Base-by-base conservation (phyloP, 495 filamentous ascomycete genomes). In the Lepraria neglecta region DNA sequence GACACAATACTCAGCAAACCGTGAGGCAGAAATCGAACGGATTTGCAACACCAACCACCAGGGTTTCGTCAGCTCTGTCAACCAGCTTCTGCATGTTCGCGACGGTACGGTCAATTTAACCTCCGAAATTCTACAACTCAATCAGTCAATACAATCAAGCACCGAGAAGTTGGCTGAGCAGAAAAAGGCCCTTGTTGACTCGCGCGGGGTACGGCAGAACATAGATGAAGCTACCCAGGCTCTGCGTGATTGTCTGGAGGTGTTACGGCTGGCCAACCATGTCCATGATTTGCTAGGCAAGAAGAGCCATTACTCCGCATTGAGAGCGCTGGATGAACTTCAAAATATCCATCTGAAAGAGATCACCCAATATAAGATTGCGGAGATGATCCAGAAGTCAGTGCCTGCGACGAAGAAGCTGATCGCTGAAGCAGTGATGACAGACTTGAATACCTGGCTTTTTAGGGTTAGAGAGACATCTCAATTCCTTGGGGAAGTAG, bases 1-100 rank as follows among this genome's bases (percentile, higher is more conserved):
- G 40, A 81, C 84, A 15, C 82, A 84, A 53, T 92, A 96, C 73
- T 87, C 92, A 33, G 82, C 84, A 58, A 87, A 95, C 54, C 87
- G 91, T 57, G 95, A 99, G 70, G 72, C 80, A 3, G 91, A 97
- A 66, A 97, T 99, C 60, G 95, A 99, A 74, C 82, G 84, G 14
- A 94, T 99, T 64, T 96, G 94, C 71, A 88, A 92, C 69, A 89
- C 85, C 38, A 96, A 97, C 67, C 94, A 97, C 70, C 92, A 97
- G 68, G 94, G 96, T 61, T 99, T 99, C 69, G 86, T 97, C 38
- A 83, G 77, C 27, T 96, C 92, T 7, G 90, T 97, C 65, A 94
- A 92, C 68, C 89, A 95, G 66, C 83, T 99, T 21, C 89, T 96
- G 59, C 84, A 86, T 44, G 91, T 96, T 21, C 85, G 92, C 53